Conservation (phyloP, 768 basidiomycete species). For the Russula ochroleuca region DNA sequence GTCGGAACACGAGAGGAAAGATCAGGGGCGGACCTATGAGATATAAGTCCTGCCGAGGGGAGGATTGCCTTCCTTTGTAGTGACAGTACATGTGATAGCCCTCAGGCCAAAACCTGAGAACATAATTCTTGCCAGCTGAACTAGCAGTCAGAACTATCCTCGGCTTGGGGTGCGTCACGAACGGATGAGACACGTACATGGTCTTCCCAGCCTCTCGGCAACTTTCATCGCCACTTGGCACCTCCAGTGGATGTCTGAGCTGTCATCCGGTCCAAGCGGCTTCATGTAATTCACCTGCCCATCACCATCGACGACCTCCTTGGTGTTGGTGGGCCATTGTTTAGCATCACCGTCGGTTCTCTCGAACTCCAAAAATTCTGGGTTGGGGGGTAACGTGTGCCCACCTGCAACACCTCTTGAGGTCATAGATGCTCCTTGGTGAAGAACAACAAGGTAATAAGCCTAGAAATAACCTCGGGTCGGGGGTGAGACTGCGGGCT, state of each 20-base stretch:
- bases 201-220: constrained; percentile 43
- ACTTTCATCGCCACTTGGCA: too few species aligned
- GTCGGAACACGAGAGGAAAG: background rate
- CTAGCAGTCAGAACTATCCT: background rate
- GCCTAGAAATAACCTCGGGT: background rate
- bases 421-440: constrained; percentile 16
- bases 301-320: constrained; percentile 48
- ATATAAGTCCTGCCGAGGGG: constrained; percentile 71
- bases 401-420: constrained; percentile 20
- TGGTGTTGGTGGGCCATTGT: constrained; percentile 57
- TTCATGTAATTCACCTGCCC: constrained; percentile 73
- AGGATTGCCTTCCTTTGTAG: constrained; percentile 52
- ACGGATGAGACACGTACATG: constrained; percentile 40
- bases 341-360: constrained; percentile 54
- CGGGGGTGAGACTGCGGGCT: background rate
- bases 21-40: constrained; percentile 52
- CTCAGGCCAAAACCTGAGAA: constrained; percentile 59
- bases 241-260: constrained; percentile 54
- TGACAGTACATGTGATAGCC: constrained; percentile 74
- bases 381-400: constrained; percentile 45
- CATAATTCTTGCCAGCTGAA: constrained; percentile 51
- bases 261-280: constrained; percentile 49
- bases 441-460: background rate
- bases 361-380: constrained; percentile 55
- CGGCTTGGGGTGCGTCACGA: background rate